A percentile compares a stretch with the other conserved stretches of the same genome.
These are phyloP conservation scores for Mesembryanthemum crystallinum DNA, from an alignment of 148 eudicot genomes.

Conservation along the genomic window DNA sequence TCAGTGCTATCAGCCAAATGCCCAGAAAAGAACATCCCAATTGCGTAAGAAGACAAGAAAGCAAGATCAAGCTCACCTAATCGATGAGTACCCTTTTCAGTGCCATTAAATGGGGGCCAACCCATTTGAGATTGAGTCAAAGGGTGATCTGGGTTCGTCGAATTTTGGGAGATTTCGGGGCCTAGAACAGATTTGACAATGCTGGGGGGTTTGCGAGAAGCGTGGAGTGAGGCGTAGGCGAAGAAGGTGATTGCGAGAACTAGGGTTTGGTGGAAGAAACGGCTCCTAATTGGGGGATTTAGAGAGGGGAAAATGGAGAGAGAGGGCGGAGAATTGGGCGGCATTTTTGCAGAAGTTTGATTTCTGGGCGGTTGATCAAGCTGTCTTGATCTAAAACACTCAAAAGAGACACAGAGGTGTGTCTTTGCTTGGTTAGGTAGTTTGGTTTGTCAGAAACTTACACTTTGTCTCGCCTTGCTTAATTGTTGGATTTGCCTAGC, in stretches of 20 bases:
- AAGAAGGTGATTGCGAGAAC: constrained; percentile 70
- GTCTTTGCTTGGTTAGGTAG: too few species aligned
- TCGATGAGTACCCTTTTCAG: constrained; percentile 66
- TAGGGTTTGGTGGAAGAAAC: constrained; percentile 49
- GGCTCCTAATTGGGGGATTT: constrained; percentile 36
- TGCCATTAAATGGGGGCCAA: constrained; percentile 83
- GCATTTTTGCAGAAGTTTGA: not conserved
- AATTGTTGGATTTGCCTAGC: too few species aligned
- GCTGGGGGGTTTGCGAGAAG: constrained; percentile 97
- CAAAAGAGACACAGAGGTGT: too few species aligned
- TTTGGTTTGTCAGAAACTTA: too few species aligned
- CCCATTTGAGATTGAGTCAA: constrained; percentile 36
- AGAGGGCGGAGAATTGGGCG: constrained; percentile 40
- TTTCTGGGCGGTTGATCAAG: not conserved
- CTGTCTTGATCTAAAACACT: not conserved
- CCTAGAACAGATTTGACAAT: constrained; percentile 77
- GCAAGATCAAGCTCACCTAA: constrained; percentile 96
- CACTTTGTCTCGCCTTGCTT: too few species aligned
- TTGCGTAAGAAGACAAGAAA: constrained; percentile 65
- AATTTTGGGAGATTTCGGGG: constrained; percentile 37
- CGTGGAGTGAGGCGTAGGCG: constrained; percentile 85
- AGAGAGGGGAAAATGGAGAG: constrained; percentile 41
- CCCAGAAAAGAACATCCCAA: constrained; percentile 86
- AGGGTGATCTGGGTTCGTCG: constrained; percentile 27
- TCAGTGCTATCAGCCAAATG: constrained; percentile 78